Conservation (phyloP, 371 early-diverging fungal genomes). For the Apophysomyces trapeziformis region DNA sequence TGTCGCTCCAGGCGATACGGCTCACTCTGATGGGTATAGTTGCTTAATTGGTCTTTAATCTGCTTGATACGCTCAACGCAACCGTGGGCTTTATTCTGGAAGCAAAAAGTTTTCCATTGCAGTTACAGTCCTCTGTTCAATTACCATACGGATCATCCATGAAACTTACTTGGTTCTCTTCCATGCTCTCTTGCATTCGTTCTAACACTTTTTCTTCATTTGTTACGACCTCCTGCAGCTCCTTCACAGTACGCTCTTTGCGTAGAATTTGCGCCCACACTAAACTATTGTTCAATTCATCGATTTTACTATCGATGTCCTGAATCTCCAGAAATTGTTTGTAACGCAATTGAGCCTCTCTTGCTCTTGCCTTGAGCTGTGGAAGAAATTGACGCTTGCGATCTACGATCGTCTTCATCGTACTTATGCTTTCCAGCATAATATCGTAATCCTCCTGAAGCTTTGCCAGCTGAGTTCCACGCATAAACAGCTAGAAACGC, state of each 20-base stretch:
- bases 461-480: conserved; percentile 85
- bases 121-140: too few relatives aligned
- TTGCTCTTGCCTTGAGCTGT: conserved; percentile 59
- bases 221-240: conserved; percentile 32
- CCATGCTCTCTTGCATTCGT: not conserved
- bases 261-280: conserved; percentile 77
- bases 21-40: too few relatives aligned
- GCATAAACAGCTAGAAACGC: conserved; percentile 69
- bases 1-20: too few relatives aligned
- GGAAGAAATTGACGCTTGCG: conserved; percentile 65
- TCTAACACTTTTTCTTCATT: conserved; percentile 13
- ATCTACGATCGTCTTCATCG: conserved; percentile 58
- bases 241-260: conserved; percentile 56
- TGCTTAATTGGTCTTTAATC: too few relatives aligned
- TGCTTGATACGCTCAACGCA: too few relatives aligned
- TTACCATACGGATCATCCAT: too few relatives aligned
- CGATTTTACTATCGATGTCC: conserved; percentile 63
- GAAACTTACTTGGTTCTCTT: conserved; percentile 1
- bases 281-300: conserved; percentile 65
- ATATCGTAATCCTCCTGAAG: conserved; percentile 72
- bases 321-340: conserved; percentile 69
- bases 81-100: too few relatives aligned
- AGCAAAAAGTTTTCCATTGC: too few relatives aligned
- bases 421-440: conserved; percentile 69
- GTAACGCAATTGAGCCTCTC: conserved; percentile 61